A percentile compares a stretch with the other conserved stretches of the same genome.
These are phyloP conservation scores for Populus deltoides DNA, from an alignment of 345 rosid species.

Conservation along the genomic window DNA sequence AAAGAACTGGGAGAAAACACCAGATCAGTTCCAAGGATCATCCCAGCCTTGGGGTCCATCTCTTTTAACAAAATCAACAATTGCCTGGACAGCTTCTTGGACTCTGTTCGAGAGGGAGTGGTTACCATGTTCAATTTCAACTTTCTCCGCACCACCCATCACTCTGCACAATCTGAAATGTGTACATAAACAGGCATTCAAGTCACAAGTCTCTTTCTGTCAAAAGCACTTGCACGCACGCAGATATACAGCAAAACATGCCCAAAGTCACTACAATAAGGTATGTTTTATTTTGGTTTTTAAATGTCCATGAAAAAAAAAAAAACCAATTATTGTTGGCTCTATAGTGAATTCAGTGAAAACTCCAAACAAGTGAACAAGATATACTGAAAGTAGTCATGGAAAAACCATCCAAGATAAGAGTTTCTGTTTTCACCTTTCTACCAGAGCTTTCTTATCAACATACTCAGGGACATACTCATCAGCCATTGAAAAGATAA, in stretches of 20 bases:
- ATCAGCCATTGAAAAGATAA: slow-evolving; percentile 88
- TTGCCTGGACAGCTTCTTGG: slow-evolving; percentile 71
- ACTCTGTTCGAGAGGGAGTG: slow-evolving; percentile 89
- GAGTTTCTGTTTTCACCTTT: slow-evolving; percentile 46
- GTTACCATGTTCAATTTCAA: slow-evolving; percentile 81
- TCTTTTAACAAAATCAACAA: slow-evolving; percentile 67
- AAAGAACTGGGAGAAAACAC: not conserved
- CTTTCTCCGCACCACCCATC: slow-evolving; percentile 95
- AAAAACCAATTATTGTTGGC: not conserved
- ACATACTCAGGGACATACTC: slow-evolving; percentile 85
- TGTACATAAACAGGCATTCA: not conserved
- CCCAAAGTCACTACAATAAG: not conserved
- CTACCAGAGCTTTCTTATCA: slow-evolving; percentile 80
- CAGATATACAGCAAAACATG: not conserved
- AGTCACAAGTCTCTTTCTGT: not conserved
- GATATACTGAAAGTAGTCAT: not conserved
- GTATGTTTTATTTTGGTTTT: not conserved
- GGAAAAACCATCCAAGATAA: not conserved
- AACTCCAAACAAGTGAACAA: not conserved
- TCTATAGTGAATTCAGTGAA: not conserved
- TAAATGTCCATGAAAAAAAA: not conserved
- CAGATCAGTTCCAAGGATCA: slow-evolving; percentile 83
- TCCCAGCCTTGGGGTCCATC: slow-evolving; percentile 97
- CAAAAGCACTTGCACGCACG: not conserved
- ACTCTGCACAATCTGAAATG: slow-evolving; percentile 74